Base-by-base conservation (phyloP, 805 yeast species). In the Candida glaebosa region DNA sequence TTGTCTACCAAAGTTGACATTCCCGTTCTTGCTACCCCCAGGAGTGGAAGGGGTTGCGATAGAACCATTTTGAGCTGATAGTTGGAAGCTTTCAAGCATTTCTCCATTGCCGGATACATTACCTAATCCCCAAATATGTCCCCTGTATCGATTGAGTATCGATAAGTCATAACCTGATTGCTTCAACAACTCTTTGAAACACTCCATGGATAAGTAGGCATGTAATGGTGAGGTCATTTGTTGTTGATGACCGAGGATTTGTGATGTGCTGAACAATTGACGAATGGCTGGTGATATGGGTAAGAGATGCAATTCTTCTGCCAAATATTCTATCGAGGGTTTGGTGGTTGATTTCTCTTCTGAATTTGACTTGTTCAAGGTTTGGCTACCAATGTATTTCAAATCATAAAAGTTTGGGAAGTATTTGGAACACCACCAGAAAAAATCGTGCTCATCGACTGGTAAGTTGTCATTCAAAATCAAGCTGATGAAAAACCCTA, bases 401-500 rank as follows among this genome's bases (percentile, higher is more conserved):
- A 93, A 77, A 57, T 91, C 99, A 61, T 78, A 88, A 39, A 85
- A 76, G 43, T 76, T 80, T 15, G 96, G 96, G 70, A 93, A 87
- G 60, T 78, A 87, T 37, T 78, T 70, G 30, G 73, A 61, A 32
- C 88, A 71, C 76, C 88, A 80, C 71, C 79, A 70, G 46, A 81
- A 73, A 54, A 88, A 91, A 28, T 84, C 96, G 31, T 78, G 77
- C 58, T 85, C 90, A 49, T 82, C 85, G 20, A 76, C 76, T 1
- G 98, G 98, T 73, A 91, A 84, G 37, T 73, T 65, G 38, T 79
- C 76, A 61, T 87, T 87, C 52, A 83, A 79, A 57, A 91, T 70
- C 49, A 88, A 71, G 37, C 95, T 80, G 12, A 89, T 67, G 45
- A 93, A 69, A 60, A 90, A 90, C 1, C 98, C 99, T 58, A 90